Evolutionary conservation across 345 rosid species (phyloP).

Genomic region (Physaria fendleri): DNA sequence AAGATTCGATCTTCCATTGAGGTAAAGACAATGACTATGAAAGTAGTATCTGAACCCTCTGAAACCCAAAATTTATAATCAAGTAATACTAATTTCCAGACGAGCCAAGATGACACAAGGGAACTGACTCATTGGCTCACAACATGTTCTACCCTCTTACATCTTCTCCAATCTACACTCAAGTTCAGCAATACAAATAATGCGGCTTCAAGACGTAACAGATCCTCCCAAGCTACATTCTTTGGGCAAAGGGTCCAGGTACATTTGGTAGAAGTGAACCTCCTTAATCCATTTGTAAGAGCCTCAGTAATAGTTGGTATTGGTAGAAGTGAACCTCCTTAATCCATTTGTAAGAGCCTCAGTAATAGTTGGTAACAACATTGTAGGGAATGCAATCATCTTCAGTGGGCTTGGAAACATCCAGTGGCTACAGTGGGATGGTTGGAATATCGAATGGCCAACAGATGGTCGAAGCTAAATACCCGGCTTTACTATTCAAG

Average conservation of each 20-base stretch:
- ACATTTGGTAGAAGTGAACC: conserved; percentile 24
- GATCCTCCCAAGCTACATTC: conserved; percentile 36
- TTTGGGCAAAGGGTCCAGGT: conserved; percentile 48
- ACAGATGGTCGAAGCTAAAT: conserved; percentile 59
- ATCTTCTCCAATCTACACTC: conserved; percentile 53
- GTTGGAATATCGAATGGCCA: conserved; percentile 38
- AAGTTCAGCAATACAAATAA: conserved; percentile 44
- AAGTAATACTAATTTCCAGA: conserved; percentile 19
- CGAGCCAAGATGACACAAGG: conserved; percentile 42
- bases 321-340: too few species aligned
- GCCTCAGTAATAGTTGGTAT: not conserved
- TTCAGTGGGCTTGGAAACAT: conserved; percentile 39
- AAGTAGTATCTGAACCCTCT: not conserved
- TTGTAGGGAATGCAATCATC: conserved; percentile 43
- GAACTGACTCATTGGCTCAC: conserved; percentile 64
- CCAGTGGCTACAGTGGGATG: conserved; percentile 60
- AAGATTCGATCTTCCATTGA: conserved; percentile 42
- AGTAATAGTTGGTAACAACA: conserved; percentile 2
- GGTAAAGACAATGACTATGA: conserved; percentile 24
- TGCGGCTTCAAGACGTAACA: conserved; percentile 35
- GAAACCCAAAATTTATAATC: not conserved
- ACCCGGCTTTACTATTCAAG: conserved; percentile 64
- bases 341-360: not conserved
- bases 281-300: not conserved
- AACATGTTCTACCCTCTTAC: conserved; percentile 52